Base-by-base conservation (phyloP, 1,139 yeast genomes). In the Saccharomyces hybrid region DNA sequence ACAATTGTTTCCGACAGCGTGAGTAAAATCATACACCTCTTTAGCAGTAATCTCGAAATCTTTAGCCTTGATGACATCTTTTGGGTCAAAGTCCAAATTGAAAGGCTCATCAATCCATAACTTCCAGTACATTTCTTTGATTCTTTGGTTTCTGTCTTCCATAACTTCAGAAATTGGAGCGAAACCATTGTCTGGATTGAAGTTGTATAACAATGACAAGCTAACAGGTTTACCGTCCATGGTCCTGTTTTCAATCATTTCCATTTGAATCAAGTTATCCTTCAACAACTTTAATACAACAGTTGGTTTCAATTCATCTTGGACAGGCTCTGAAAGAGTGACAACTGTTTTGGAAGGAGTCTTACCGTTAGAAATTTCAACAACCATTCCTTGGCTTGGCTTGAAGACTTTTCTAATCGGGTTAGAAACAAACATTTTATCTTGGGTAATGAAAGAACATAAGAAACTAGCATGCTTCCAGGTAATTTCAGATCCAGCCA, bases 61-160 rank as follows among this genome's bases (percentile, higher is more conserved):
- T 44, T 82, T 91, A 65, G 78, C 78, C 68, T 83, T 76, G 61
- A 86, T 84, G 50, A 83, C 78, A 65, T 84, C 78, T 64, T 84
- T 79, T 59, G 86, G 87, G 68, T 85, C 86, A 61, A 85, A 83
- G 59, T 82, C 79, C 60, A 79, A 73, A 70, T 79, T 73, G 66
- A 83, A 79, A 64, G 84, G 82, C 57, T 82, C 76, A 61, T 96
- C 97, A 69, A 89, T 90, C 99, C 99, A 93, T 66, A 90, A 78
- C 70, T 85, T 84, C 99, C 99, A 95, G 83, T 93, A 93, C 78
- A 93, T 89, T 73, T 85, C 84, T 78, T 93, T 93, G 73, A 95
- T 91, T 74, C 98, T 83, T 56, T 82, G 83, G 73, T 93, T 95
- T 78, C 99, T 86, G 66, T 84, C 95, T 62, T 83, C 87, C 86